These are phyloP conservation scores for Acrocalymma vagum DNA, from an alignment of 2,329 filamentous ascomycete species.

Conservation along the genomic window DNA sequence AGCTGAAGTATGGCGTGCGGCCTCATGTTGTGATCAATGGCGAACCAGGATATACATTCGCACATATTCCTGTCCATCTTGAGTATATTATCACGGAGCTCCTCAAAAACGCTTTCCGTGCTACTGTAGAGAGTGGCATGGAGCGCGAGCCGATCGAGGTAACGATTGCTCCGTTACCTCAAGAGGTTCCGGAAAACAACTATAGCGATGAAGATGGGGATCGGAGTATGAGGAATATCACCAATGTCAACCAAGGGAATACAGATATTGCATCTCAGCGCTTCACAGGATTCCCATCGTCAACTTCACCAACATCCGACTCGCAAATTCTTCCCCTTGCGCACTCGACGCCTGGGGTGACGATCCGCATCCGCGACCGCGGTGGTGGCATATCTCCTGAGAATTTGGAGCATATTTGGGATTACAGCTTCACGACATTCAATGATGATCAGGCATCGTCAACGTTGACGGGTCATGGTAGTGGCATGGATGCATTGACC, in stretches of 20 bases:
- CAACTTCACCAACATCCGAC: slow-evolving; percentile 30
- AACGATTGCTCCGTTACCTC: slow-evolving; percentile 80
- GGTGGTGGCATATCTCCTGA: slow-evolving; percentile 91
- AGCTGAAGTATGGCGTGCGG: slow-evolving; percentile 91
- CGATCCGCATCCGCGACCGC: slow-evolving; percentile 93
- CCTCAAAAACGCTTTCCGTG: slow-evolving; percentile 95
- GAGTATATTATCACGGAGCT: slow-evolving; percentile 98
- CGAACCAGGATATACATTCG: slow-evolving; percentile 86
- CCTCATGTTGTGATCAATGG: slow-evolving; percentile 84
- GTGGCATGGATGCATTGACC: slow-evolving; percentile 72
- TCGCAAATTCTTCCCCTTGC: slow-evolving; percentile 55
- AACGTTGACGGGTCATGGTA: slow-evolving; percentile 54
- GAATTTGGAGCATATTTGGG: slow-evolving; percentile 88
- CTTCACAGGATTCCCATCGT: slow-evolving; percentile 33
- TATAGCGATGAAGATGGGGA: slow-evolving; percentile 17
- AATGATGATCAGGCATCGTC: slow-evolving; percentile 66
- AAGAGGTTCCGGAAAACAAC: slow-evolving; percentile 46
- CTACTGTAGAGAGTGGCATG: slow-evolving; percentile 85
- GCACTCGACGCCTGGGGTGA: slow-evolving; percentile 77
- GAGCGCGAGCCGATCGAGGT: slow-evolving; percentile 86
- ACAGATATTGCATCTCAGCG: slow-evolving; percentile 37
- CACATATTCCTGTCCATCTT: slow-evolving; percentile 93
- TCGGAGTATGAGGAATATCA: slow-evolving; percentile 17
- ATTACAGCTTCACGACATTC: slow-evolving; percentile 97
- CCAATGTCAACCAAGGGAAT: slow-evolving; percentile 42